These are phyloP conservation scores for Rhizophagus prolifer DNA, from an alignment of 192 early-diverging fungal species.

Conservation along the genomic window DNA sequence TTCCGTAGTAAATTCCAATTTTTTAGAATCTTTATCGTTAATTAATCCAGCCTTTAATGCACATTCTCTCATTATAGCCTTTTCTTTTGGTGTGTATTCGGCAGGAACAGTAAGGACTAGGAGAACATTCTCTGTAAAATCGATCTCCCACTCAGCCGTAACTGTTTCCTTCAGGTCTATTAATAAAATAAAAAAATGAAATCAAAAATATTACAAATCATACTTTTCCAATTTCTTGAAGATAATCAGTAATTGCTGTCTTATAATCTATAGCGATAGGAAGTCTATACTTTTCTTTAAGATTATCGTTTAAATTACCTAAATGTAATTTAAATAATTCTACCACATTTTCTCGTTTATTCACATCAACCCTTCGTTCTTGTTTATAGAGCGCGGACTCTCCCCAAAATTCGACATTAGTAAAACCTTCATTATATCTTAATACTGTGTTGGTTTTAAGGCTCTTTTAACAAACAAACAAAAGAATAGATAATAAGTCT, in stretches of 20 bases:
- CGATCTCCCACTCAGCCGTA: neutral
- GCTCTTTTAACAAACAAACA: neutral
- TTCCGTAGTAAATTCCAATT: neutral
- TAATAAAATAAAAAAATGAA: too few relatives aligned
- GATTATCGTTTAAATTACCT: conserved; percentile 17
- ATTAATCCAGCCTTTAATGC: conserved; percentile 48
- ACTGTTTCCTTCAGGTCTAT: neutral
- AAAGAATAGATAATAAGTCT: neutral
- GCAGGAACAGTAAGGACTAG: neutral
- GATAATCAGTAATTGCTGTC: conserved; percentile 1
- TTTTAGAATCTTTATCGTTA: conserved; percentile 1
- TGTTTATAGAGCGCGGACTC: neutral
- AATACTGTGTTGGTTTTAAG: neutral
- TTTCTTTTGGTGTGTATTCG: neutral
- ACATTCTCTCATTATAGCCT: conserved; percentile 39
- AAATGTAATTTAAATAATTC: conserved; percentile 20
- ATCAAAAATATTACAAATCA: neutral
- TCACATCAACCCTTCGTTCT: neutral
- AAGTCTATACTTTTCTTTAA: neutral
- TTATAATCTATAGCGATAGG: neutral
- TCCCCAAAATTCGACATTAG: neutral
- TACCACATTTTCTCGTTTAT: neutral
- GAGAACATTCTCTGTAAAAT: neutral
- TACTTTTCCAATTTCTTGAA: neutral
- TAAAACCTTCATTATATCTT: neutral